A percentile compares a stretch with the other conserved stretches of the same genome.
Evolutionary conservation across 805 yeast genomes (phyloP).

Genomic region (Cephaloascus fragrans): DNA sequence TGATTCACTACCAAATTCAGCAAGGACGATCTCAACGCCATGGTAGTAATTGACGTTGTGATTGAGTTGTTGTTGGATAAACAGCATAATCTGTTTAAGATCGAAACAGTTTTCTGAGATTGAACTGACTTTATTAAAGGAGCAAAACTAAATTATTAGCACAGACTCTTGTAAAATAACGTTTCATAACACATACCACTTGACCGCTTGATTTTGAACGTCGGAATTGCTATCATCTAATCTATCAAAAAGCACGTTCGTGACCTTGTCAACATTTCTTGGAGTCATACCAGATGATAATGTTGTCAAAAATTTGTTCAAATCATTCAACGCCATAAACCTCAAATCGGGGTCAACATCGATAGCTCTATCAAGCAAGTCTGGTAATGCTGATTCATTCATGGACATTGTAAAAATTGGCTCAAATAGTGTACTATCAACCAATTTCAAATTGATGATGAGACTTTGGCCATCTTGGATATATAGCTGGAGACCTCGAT

Average conservation of each 20-base stretch:
- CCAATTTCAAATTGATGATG: too few species aligned
- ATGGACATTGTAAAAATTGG: too few species aligned
- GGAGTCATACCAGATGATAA: constrained; percentile 15
- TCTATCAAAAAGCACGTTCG: constrained; percentile 28
- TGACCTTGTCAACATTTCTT: constrained; percentile 20
- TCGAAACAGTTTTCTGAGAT: neutral
- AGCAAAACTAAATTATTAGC: neutral
- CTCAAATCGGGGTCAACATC: constrained; percentile 76
- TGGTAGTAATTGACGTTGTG: constrained; percentile 41
- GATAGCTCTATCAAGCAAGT: constrained; percentile 31
- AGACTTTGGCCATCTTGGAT: too few species aligned
- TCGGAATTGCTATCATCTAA: constrained; percentile 58
- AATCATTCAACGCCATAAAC: constrained; percentile 78
- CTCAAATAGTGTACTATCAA: too few species aligned
- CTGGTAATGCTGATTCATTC: neutral
- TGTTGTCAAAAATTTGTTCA: constrained; percentile 34
- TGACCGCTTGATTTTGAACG: constrained; percentile 67
- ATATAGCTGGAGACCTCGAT: too few species aligned
- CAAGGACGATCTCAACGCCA: constrained; percentile 40
- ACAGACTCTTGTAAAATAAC: too few species aligned
- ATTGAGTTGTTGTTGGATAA: constrained; percentile 15
- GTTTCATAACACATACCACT: constrained; percentile 21
- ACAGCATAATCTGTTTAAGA: neutral
- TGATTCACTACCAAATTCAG: constrained; percentile 16
- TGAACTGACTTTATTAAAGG: neutral